Evolutionary conservation across 2,329 filamentous ascomycete species (phyloP), one percentile per base, ranked within the genome.

Genomic region (Grosmannia clavigera): DNA sequence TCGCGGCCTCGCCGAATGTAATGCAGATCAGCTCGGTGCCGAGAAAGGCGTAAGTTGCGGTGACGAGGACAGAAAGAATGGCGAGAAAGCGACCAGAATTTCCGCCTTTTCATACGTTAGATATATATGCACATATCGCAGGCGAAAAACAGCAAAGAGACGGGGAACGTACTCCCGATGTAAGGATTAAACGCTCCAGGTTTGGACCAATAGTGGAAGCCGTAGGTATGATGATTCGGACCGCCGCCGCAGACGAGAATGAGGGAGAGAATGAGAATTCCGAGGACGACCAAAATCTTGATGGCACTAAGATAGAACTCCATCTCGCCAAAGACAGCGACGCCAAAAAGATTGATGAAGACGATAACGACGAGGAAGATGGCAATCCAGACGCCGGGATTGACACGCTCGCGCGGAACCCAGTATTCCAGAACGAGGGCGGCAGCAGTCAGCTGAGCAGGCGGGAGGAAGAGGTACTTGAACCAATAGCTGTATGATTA

Each of bases 311-410:
- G 73, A 69, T 73, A 74, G 59, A 79, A 78, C 58, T 79, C 75
- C 11, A 74, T 71, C 63, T 78, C 76, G 55, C 61, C 61, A 52
- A 60, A 62, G 51, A 62, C 54, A 7, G 66, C 67, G 35, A 78
- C 74, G 51, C 87, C 86, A 46, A 91, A 70, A 68, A 88, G 83
- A 71, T 92, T 91, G 67, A 86, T 69, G 1, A 76, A 75, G 0
- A 84, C 86, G 67, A 92, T 86, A 40, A 86, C 69, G 38, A 84
- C 78, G 81, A 86, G 89, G 73, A 91, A 91, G 59, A 90, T 75
- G 48, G 79, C 79, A 66, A 91, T 89, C 72, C 86, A 88, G 65
- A 91, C 85, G 61, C 80, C 87, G 58, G 89, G 82, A 66, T 76
- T 84, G 61, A 90, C 72, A 25, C 71, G 69, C 1, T 74, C 64